Evolutionary conservation across 371 early-diverging fungal genomes (phyloP).

Genomic region (Lichtheimia hyalospora): DNA sequence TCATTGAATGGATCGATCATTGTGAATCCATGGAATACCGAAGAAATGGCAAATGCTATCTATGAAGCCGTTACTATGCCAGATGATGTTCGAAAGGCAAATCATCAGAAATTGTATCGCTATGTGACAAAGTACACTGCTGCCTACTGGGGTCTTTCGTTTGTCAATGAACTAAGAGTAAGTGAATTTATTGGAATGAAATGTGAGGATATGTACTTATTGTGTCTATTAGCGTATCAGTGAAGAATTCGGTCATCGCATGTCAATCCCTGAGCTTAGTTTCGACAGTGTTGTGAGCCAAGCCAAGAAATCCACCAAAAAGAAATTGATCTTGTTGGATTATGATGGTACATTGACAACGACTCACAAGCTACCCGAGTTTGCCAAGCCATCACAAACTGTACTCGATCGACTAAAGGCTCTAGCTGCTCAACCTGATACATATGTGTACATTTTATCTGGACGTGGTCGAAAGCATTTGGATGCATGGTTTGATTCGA

Average conservation of each 20-base stretch:
- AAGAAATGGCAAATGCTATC: slow-evolving; percentile 91
- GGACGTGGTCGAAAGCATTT: slow-evolving; percentile 84
- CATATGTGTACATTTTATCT: slow-evolving; percentile 91
- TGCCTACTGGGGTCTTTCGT: slow-evolving; percentile 96
- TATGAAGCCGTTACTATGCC: slow-evolving; percentile 94
- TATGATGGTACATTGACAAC: slow-evolving; percentile 95
- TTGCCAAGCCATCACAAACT: slow-evolving; percentile 78
- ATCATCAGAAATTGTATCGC: slow-evolving; percentile 89
- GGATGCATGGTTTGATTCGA: slow-evolving; percentile 85
- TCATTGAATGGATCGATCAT: slow-evolving; percentile 95
- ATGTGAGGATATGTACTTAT: slow-evolving; percentile 46
- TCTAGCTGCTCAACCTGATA: slow-evolving; percentile 74
- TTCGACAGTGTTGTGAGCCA: slow-evolving; percentile 38
- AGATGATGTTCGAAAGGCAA: slow-evolving; percentile 72
- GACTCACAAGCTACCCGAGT: slow-evolving; percentile 84
- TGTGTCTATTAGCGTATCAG: slow-evolving; percentile 53
- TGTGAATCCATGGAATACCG: slow-evolving; percentile 99
- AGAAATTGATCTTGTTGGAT: slow-evolving; percentile 83
- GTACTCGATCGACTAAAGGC: slow-evolving; percentile 67
- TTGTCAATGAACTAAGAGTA: slow-evolving; percentile 84
- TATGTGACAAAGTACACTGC: slow-evolving; percentile 98
- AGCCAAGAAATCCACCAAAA: slow-evolving; percentile 42
- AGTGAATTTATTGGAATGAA: slow-evolving; percentile 47
- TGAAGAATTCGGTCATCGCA: slow-evolving; percentile 69
- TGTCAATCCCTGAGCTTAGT: slow-evolving; percentile 67